Conservation (phyloP, 2,329 filamentous ascomycete genomes). For the Ascochyta viciae-villosae region DNA sequence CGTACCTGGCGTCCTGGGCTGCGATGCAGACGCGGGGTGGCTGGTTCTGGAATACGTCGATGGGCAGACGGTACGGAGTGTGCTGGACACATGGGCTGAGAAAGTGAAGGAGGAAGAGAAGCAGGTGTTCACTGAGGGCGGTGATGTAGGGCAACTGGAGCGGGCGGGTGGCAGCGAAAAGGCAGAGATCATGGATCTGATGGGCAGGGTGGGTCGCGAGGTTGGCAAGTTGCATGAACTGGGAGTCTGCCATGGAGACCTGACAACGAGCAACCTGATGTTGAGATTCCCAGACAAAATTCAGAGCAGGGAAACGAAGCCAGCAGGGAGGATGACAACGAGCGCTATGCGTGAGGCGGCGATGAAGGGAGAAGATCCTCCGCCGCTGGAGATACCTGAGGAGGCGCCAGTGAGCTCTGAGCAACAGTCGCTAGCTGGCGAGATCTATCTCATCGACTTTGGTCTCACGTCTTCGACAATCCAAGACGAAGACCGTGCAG, state of each 20-base stretch:
- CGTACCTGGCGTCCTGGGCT: constrained; percentile 81
- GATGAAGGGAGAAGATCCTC: constrained; percentile 23
- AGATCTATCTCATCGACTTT: constrained; percentile 93
- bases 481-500: constrained; percentile 90
- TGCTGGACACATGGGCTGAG: constrained; percentile 72
- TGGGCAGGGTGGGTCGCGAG: constrained; percentile 73
- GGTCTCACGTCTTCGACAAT: constrained; percentile 82
- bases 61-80: constrained; percentile 72
- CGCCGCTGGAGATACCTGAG: constrained; percentile 6
- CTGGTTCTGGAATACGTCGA: constrained; percentile 59
- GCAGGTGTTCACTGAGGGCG: constrained; percentile 3
- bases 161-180: constrained; percentile 25
- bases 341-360: constrained; percentile 34
- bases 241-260: constrained; percentile 92
- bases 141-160: constrained; percentile 2
- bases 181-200: constrained; percentile 58
- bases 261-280: constrained; percentile 98
- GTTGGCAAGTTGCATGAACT: constrained; percentile 79
- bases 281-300: constrained; percentile 51
- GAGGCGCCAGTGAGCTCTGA: constrained; percentile 1
- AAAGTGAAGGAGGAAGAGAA: constrained; percentile 24
- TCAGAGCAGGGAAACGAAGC: background rate
- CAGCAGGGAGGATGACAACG: constrained; percentile 28
- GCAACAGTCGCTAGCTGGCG: constrained; percentile 56
- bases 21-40: constrained; percentile 68